Percentiles rank a stretch among this genome's conserved stretches.
Evolutionary conservation across 352 stramenopile genomes (phyloP).

Genomic region (Blastocystis hominis): DNA sequence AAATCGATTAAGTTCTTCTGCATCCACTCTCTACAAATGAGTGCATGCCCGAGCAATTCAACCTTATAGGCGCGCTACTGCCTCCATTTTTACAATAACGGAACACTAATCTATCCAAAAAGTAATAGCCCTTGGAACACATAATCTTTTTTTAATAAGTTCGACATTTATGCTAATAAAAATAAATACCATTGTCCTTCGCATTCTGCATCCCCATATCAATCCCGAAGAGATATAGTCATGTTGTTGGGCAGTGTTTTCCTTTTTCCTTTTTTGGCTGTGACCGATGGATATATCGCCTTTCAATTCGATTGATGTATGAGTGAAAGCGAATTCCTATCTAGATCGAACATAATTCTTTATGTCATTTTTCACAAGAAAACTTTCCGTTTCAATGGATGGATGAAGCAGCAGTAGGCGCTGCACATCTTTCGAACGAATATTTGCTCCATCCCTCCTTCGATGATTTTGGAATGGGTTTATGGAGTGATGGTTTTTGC

Average conservation of each 20-base stretch:
- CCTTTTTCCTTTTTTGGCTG: background rate
- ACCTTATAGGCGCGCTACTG: slow-evolving; percentile 41
- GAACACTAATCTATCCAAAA: slow-evolving; percentile 50
- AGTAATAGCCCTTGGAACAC: slow-evolving; percentile 47
- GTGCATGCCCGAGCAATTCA: background rate
- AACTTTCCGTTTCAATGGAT: background rate
- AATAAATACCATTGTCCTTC: background rate
- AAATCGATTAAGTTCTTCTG: slow-evolving; percentile 56
- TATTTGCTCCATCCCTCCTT: background rate
- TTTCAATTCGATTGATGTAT: background rate
- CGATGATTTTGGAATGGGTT: background rate
- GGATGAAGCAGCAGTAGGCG: background rate
- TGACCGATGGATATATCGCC: background rate
- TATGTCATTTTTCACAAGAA: background rate
- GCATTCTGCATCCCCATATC: background rate
- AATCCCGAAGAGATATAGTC: background rate
- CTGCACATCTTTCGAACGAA: background rate
- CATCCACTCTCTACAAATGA: slow-evolving; percentile 42
- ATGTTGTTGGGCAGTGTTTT: background rate
- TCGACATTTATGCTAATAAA: background rate
- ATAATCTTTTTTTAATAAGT: background rate
- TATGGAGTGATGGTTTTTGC: background rate
- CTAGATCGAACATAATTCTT: background rate
- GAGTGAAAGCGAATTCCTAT: background rate
- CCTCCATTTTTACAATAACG: slow-evolving; percentile 48